Evolutionary conservation across 306 rosid species (phyloP).

Genomic region (Acacia crassicarpa): DNA sequence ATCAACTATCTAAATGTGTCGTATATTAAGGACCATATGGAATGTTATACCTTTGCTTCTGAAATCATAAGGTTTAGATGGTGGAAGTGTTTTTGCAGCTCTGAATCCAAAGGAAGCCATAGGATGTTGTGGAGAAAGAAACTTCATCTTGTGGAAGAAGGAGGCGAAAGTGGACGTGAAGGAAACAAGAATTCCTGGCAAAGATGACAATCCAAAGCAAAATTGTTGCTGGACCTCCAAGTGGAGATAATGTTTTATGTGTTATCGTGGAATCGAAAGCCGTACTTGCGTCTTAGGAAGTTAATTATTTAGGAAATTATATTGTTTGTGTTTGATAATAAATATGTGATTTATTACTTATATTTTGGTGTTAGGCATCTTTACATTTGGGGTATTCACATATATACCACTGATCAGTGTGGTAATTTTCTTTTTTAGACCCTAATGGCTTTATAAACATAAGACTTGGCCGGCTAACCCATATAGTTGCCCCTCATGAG

Average conservation of each 20-base stretch:
- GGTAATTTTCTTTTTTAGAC: neutral
- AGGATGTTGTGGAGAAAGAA: constrained; percentile 44
- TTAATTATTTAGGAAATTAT: neutral
- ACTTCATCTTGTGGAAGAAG: constrained; percentile 46
- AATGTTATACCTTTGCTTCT: no score
- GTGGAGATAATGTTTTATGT: neutral
- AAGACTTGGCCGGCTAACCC: no score
- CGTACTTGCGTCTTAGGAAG: neutral
- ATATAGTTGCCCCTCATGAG: no score
- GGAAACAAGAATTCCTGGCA: constrained; percentile 1
- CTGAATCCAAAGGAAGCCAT: constrained; percentile 41
- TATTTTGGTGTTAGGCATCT: no score
- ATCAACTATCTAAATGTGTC: no score
- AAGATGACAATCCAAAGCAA: neutral
- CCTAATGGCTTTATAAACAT: neutral
- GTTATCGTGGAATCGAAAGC: neutral
- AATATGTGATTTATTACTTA: no score
- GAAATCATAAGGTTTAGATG: neutral
- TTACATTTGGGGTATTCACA: no score
- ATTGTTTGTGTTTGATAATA: neutral
- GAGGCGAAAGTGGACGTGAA: constrained; percentile 1
- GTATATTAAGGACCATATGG: no score
- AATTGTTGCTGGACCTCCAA: constrained; percentile 6
- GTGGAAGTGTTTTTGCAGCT: constrained; percentile 29
- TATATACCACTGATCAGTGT: no score